phyloP scores from a whole-genome alignment of 1,139 yeast genomes.

The Scheffersomyces parashehatae region DNA sequence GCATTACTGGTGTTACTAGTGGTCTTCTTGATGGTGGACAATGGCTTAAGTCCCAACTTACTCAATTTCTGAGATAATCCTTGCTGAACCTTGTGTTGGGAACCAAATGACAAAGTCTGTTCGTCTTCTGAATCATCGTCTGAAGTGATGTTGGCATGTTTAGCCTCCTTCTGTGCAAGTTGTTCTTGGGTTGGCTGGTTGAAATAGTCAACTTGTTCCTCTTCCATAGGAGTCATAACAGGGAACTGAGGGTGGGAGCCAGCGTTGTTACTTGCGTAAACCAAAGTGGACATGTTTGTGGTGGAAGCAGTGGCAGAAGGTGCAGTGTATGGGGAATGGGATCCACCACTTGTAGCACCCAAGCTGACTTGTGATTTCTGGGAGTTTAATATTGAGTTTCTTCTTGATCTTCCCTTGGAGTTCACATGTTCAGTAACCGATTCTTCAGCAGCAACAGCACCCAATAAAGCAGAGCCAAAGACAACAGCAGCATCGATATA shows the following conservation, averaged over 20 bases:
- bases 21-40: constrained; percentile 19
- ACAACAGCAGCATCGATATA: constrained; percentile 97
- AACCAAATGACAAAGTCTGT: constrained; percentile 57
- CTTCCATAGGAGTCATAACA: constrained; percentile 52
- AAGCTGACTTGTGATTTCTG: constrained; percentile 36
- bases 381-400: constrained; percentile 35
- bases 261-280: constrained; percentile 38
- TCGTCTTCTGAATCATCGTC: constrained; percentile 42
- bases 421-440: constrained; percentile 41
- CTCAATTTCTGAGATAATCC: constrained; percentile 43
- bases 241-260: constrained; percentile 56
- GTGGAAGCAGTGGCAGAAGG: constrained; percentile 67
- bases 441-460: constrained; percentile 86
- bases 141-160: constrained; percentile 19
- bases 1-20: constrained; percentile 13
- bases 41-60: constrained; percentile 41
- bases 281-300: constrained; percentile 57
- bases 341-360: constrained; percentile 18
- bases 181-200: constrained; percentile 29
- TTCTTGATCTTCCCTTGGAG: constrained; percentile 39
- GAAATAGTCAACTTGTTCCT: constrained; percentile 47
- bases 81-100: constrained; percentile 53
- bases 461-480: constrained; percentile 90
- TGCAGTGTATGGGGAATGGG: constrained; percentile 72
- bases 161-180: background rate